Evolutionary conservation across 2,329 filamentous ascomycete genomes (phyloP).

Genomic region (Penicillium freii): DNA sequence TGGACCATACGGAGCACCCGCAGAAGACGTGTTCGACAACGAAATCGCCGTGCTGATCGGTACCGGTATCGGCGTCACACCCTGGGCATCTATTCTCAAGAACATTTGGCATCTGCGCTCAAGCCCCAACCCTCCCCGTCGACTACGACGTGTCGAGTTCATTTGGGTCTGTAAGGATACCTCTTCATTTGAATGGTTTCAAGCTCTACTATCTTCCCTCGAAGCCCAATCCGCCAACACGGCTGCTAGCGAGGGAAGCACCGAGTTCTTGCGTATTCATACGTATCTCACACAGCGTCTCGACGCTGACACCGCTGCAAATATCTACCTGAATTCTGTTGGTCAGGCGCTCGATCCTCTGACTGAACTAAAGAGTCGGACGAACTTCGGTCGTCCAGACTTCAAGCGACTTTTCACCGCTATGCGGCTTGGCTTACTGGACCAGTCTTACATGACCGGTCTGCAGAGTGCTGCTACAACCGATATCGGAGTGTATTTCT

Average conservation of each 20-base stretch:
- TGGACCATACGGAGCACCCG: constrained; percentile 92
- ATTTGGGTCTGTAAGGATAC: constrained; percentile 99
- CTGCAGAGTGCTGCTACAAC: constrained; percentile 73
- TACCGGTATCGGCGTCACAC: constrained; percentile 81
- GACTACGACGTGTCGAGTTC: constrained; percentile 93
- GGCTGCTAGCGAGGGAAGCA: constrained; percentile 53
- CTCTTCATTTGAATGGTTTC: constrained; percentile 97
- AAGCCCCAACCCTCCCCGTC: constrained; percentile 80
- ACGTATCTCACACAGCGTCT: constrained; percentile 94
- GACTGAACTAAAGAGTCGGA: constrained; percentile 83
- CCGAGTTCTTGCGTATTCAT: constrained; percentile 93
- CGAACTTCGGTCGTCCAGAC: constrained; percentile 93
- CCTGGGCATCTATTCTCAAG: constrained; percentile 84
- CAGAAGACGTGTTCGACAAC: constrained; percentile 96
- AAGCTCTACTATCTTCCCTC: constrained; percentile 84
- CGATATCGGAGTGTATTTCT: constrained; percentile 96
- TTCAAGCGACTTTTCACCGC: constrained; percentile 75
- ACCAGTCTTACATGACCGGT: constrained; percentile 80
- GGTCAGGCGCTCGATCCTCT: constrained; percentile 84
- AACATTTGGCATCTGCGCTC: constrained; percentile 98
- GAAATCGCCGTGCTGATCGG: constrained; percentile 76
- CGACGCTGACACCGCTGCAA: constrained; percentile 87
- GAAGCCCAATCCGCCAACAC: constrained; percentile 78
- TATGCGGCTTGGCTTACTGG: constrained; percentile 84
- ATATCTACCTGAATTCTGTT: constrained; percentile 95